phyloP scores from a whole-genome alignment of 805 yeast species.

The Soucietia sequanensis region DNA sequence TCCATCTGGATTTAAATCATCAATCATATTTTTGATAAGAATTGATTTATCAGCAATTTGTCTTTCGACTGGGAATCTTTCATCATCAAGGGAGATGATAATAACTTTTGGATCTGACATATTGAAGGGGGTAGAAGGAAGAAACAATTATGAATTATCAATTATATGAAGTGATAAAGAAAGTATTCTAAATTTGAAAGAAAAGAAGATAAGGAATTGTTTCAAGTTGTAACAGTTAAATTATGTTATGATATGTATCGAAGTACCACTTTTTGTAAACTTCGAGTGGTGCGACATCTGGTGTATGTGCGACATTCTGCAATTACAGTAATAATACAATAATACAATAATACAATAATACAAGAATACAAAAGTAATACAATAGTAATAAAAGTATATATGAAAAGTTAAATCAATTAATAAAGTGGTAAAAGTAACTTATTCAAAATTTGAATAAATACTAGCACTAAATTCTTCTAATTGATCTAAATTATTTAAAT shows the following conservation, averaged over 20 bases:
- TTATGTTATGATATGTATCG: too few relatives aligned
- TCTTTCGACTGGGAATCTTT: constrained; percentile 70
- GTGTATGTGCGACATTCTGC: too few relatives aligned
- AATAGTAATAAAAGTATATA: too few relatives aligned
- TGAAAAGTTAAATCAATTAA: too few relatives aligned
- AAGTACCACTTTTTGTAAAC: too few relatives aligned
- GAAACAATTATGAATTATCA: not conserved
- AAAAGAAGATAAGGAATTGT: constrained; percentile 1
- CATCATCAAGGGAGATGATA: constrained; percentile 78
- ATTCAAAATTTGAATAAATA: constrained; percentile 77
- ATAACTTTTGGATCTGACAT: constrained; percentile 42
- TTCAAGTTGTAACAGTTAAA: too few relatives aligned
- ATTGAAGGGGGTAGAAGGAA: not conserved
- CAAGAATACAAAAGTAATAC: too few relatives aligned
- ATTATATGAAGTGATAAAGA: not conserved
- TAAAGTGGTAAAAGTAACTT: constrained; percentile 5
- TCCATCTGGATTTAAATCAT: constrained; percentile 59
- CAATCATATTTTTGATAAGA: constrained; percentile 81
- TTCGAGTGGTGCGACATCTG: too few relatives aligned
- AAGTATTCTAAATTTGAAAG: not conserved
- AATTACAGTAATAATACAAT: too few relatives aligned
- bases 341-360: too few relatives aligned
- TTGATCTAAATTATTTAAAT: constrained; percentile 46
- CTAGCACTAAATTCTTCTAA: constrained; percentile 87
- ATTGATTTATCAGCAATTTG: constrained; percentile 86